phyloP scores from a whole-genome alignment of 2,329 filamentous ascomycete genomes.

The Arthroderma sp. region DNA sequence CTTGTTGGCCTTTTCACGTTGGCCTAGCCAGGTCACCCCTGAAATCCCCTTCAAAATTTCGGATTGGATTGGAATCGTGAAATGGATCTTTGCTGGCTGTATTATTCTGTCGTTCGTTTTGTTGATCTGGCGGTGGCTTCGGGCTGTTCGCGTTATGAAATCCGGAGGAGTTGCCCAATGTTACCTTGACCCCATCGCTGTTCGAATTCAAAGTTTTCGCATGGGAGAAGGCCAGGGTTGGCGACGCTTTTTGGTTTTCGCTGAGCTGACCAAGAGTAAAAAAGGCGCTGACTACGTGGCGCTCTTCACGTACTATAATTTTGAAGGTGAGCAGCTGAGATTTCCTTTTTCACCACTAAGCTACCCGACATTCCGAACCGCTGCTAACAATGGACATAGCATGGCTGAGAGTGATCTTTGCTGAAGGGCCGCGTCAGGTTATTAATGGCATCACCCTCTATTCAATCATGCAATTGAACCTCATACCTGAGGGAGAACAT shows the following conservation, averaged over 20 bases:
- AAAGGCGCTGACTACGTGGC: slow-evolving; percentile 85
- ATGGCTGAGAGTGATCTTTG: slow-evolving; percentile 78
- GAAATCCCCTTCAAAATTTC: slow-evolving; percentile 63
- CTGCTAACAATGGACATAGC: slow-evolving; percentile 36
- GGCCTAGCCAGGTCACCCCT: slow-evolving; percentile 73
- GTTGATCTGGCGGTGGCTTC: slow-evolving; percentile 63
- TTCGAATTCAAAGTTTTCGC: slow-evolving; percentile 71
- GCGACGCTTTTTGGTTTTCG: slow-evolving; percentile 83
- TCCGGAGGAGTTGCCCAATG: slow-evolving; percentile 79
- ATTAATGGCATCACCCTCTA: slow-evolving; percentile 83
- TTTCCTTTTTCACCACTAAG: not conserved
- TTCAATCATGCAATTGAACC: slow-evolving; percentile 63
- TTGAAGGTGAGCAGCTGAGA: slow-evolving; percentile 38
- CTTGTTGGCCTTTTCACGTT: slow-evolving; percentile 73
- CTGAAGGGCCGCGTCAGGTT: slow-evolving; percentile 81
- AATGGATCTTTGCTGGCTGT: slow-evolving; percentile 89
- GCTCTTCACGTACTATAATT: slow-evolving; percentile 78
- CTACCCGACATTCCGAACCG: not conserved
- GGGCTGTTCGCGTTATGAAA: slow-evolving; percentile 67
- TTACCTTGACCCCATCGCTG: slow-evolving; percentile 79
- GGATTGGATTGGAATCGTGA: slow-evolving; percentile 21
- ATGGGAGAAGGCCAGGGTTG: slow-evolving; percentile 62
- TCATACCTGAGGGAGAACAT: slow-evolving; percentile 49
- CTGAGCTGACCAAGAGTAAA: slow-evolving; percentile 77
- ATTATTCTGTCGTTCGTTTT: slow-evolving; percentile 86